Conservation (phyloP, 805 yeast genomes). For the Tetrapisispora namnaoensis region DNA sequence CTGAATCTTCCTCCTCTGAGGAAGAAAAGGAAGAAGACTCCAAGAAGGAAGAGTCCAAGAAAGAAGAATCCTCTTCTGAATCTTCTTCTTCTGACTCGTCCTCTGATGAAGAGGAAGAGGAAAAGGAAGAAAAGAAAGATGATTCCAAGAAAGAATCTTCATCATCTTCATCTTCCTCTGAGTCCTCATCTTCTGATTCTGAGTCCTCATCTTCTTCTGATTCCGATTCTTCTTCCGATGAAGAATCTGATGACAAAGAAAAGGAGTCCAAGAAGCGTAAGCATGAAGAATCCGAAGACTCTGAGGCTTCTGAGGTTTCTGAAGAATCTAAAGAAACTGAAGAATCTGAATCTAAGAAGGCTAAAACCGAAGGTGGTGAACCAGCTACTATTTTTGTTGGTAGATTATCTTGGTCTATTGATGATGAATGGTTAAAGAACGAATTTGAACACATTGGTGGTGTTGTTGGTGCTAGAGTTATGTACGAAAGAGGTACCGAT, state of each 20-base stretch:
- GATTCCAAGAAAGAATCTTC: conserved; percentile 2
- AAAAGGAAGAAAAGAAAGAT: conserved; percentile 12
- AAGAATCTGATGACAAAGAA: conserved; percentile 28
- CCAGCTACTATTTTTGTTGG: conserved; percentile 92
- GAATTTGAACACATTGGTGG: conserved; percentile 82
- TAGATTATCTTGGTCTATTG: conserved; percentile 93
- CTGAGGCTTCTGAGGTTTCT: not conserved
- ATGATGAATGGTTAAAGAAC: conserved; percentile 83
- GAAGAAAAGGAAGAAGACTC: conserved; percentile 4
- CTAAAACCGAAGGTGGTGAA: conserved; percentile 41
- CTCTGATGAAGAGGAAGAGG: conserved; percentile 10
- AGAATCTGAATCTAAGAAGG: conserved; percentile 41
- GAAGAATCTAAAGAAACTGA: conserved; percentile 27
- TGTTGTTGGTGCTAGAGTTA: conserved; percentile 81
- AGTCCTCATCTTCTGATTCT: conserved; percentile 12
- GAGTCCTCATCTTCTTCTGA: conserved; percentile 9
- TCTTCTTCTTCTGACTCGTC: conserved; percentile 25
- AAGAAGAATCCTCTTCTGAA: conserved; percentile 10
- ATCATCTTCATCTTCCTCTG: conserved; percentile 24
- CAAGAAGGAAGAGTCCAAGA: conserved; percentile 7
- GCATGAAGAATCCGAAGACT: conserved; percentile 26
- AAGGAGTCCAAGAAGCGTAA: conserved; percentile 30
- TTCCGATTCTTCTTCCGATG: conserved; percentile 22
- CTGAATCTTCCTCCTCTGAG: conserved; percentile 11
- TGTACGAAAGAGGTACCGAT: conserved; percentile 84